These are phyloP conservation scores for Starmera stellimalicola DNA, from an alignment of 1,139 yeast genomes.

Conservation along the genomic window DNA sequence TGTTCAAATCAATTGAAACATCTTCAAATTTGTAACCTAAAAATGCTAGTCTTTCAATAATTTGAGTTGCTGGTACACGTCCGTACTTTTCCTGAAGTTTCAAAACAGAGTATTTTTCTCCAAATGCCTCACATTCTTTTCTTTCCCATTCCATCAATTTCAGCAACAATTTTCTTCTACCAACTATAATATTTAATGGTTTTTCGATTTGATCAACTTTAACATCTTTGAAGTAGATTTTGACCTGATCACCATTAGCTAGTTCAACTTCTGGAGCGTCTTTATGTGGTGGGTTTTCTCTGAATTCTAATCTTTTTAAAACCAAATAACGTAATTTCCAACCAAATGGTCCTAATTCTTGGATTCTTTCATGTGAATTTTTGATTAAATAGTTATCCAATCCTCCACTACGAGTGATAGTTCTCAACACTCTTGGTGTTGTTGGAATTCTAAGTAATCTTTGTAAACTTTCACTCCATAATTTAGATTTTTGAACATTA, in stretches of 20 bases:
- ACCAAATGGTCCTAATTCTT: constrained; percentile 86
- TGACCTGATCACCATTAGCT: constrained; percentile 26
- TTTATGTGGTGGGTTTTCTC: constrained; percentile 21
- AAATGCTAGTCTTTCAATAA: constrained; percentile 29
- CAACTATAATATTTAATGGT: constrained; percentile 44
- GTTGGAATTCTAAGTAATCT: constrained; percentile 45
- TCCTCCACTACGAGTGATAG: constrained; percentile 90
- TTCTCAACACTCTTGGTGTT: constrained; percentile 75
- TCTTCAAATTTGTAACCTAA: constrained; percentile 1
- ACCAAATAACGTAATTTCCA: constrained; percentile 82
- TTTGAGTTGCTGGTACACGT: constrained; percentile 20
- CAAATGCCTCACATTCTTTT: constrained; percentile 34
- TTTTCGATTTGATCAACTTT: constrained; percentile 27
- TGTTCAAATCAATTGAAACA: neutral
- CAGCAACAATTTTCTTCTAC: constrained; percentile 52
- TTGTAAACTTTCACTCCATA: constrained; percentile 79
- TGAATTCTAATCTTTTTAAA: constrained; percentile 28
- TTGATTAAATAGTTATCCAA: constrained; percentile 79
- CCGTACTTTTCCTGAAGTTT: neutral
- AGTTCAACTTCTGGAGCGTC: constrained; percentile 23
- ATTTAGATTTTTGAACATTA: constrained; percentile 60
- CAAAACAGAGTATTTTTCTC: constrained; percentile 16
- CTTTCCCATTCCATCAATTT: constrained; percentile 43
- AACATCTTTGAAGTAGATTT: constrained; percentile 41
- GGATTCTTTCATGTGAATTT: constrained; percentile 80